phyloP scores from a whole-genome alignment of 441 rosid species.

The Populus hybrid region DNA sequence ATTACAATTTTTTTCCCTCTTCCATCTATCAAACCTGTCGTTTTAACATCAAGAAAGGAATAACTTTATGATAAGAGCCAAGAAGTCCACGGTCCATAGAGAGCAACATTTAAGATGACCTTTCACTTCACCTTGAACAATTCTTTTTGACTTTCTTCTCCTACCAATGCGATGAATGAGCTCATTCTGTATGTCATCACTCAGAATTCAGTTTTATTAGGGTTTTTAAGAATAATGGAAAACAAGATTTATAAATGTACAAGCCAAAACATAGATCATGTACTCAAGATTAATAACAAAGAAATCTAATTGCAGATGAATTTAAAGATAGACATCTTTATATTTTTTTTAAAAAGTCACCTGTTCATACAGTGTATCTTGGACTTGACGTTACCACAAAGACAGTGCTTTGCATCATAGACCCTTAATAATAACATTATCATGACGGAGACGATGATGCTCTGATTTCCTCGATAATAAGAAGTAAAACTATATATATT shows the following conservation, averaged over 20 bases:
- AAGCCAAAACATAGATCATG: no score
- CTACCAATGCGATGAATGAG: no score
- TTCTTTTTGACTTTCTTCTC: no score
- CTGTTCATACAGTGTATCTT: neutral
- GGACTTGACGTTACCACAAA: conserved; percentile 17
- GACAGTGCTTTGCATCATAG: neutral
- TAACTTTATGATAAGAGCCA: neutral
- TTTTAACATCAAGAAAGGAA: neutral
- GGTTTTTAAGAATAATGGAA: no score
- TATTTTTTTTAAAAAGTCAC: no score
- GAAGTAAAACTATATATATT: neutral
- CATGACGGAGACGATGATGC: neutral
- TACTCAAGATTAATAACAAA: neutral
- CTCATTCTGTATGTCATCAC: no score
- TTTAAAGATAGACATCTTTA: neutral
- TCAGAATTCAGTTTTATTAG: no score
- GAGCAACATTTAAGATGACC: no score
- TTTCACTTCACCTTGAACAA: no score
- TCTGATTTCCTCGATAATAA: neutral
- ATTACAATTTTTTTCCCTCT: neutral
- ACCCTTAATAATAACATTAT: neutral
- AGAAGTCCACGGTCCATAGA: neutral
- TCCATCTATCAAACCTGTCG: neutral
- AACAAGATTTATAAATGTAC: no score
- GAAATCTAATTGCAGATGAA: neutral